Evolutionary conservation across 345 rosid genomes (phyloP).

Genomic region (Citrus medica): DNA sequence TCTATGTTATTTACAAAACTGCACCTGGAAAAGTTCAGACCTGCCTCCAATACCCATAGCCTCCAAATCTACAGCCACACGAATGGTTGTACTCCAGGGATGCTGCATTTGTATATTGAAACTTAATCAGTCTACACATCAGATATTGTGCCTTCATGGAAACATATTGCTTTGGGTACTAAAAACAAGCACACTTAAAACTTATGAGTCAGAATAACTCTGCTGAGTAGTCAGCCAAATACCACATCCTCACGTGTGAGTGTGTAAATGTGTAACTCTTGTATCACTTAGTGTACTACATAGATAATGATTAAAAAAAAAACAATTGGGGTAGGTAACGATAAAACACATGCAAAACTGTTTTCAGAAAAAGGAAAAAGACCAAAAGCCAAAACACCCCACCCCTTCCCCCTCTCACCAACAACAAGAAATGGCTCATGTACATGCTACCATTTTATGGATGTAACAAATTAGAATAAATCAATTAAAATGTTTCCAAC

Average conservation of each 20-base stretch:
- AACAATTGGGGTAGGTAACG: not conserved
- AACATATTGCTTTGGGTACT: not conserved
- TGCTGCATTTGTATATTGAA: conserved; percentile 51
- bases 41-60: conserved; percentile 97
- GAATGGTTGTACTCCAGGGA: conserved; percentile 80
- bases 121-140: conserved; percentile 7
- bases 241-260: not conserved
- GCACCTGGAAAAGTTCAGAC: conserved; percentile 86
- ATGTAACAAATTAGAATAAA: not conserved
- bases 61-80: conserved; percentile 84
- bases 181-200: not conserved
- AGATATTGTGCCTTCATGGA: not conserved
- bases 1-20: conserved; percentile 7
- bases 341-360: not conserved
- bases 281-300: not conserved
- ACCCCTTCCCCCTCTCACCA: no score
- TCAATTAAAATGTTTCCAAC: conserved; percentile 30
- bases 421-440: not conserved
- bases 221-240: not conserved
- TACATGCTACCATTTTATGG: not conserved
- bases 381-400: no score
- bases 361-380: no score
- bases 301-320: no score
- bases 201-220: not conserved
- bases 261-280: not conserved